Base-by-base conservation (phyloP, 768 basidiomycete species). In the Tremella mesenterica region DNA sequence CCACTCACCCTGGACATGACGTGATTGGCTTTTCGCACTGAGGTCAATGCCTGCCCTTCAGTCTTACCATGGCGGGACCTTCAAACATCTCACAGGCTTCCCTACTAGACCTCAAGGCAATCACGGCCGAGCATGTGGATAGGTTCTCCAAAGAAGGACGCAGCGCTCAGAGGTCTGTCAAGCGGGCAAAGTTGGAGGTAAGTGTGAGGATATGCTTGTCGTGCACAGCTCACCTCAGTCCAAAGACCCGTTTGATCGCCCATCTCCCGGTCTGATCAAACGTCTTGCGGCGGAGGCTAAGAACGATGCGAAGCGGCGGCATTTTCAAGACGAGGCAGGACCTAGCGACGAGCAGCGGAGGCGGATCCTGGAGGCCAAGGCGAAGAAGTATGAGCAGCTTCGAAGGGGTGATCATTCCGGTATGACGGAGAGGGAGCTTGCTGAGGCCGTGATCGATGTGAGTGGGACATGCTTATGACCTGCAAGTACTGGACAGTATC, bases 41-140 rank as follows among this genome's bases (percentile, higher is more conserved):
- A n/a, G n/a, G n/a, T n/a, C n/a, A n/a, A n/a, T n/a, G n/a, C n/a
- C 6, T 5, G 38, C 38, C n/a, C 4, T 23, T 8, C 38, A 41
- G 38, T 10, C n/a, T 16, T n/a, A 41, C n/a, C 38, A 41, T 41
- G 38, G 38, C 38, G 23, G 38, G 38, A n/a, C 38, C 38, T 5
- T 61, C 60, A 12, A 52, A 52, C 30, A 61, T 69, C 45, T 67
- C 70, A 8, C 65, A 67, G 45, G 61, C 56, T 1, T 65, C 57
- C 20, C 27, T 71, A 6, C 60, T 66, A 25, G 70, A 70, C 6
- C 60, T 73, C 33, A 70, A 63, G 54, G 62, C 68, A 3, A 61
- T 73, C 25, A 58, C 68, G 26, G 70, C 70, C 4, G 70, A 73
- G 43, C 70, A 73, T 56, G 61, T 56, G 28, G 62, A 65, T 52